These are phyloP conservation scores for Debaryomycetaceae sp. DNA, from an alignment of 1,139 yeast genomes.

Conservation along the genomic window DNA sequence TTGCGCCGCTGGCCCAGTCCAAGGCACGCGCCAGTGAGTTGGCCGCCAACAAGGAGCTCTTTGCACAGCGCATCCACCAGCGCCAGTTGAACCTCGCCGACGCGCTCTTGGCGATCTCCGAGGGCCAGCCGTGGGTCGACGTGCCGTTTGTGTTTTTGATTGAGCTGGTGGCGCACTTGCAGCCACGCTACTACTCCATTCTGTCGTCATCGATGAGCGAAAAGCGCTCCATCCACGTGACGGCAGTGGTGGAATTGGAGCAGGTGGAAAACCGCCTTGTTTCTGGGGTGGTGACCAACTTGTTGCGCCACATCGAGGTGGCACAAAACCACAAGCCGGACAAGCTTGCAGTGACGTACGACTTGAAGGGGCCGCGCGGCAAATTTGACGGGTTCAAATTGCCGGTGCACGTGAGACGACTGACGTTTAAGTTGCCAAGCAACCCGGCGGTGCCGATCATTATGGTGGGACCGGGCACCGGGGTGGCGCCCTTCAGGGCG, in stretches of 20 bases:
- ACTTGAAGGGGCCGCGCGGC: constrained; percentile 77
- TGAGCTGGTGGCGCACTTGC: constrained; percentile 76
- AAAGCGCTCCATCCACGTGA: constrained; percentile 70
- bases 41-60: constrained; percentile 64
- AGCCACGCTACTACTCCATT: constrained; percentile 94
- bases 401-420: constrained; percentile 91
- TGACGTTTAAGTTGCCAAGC: constrained; percentile 91
- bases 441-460: constrained; percentile 81
- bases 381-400: constrained; percentile 53
- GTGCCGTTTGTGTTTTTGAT: constrained; percentile 84
- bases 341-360: constrained; percentile 56
- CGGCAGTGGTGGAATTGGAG: constrained; percentile 89
- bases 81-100: constrained; percentile 74
- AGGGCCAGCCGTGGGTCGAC: constrained; percentile 59
- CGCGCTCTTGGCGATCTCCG: constrained; percentile 58
- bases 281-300: constrained; percentile 89
- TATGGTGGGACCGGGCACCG: constrained; percentile 97
- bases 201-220: constrained; percentile 84
- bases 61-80: constrained; percentile 59
- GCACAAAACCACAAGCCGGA: constrained; percentile 47
- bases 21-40: constrained; percentile 50
- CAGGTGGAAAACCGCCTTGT: constrained; percentile 41
- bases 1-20: constrained; percentile 68
- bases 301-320: constrained; percentile 68
- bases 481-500: constrained; percentile 97